phyloP scores from a whole-genome alignment of 2,329 filamentous ascomycete genomes.

The Fusarium sp. region DNA sequence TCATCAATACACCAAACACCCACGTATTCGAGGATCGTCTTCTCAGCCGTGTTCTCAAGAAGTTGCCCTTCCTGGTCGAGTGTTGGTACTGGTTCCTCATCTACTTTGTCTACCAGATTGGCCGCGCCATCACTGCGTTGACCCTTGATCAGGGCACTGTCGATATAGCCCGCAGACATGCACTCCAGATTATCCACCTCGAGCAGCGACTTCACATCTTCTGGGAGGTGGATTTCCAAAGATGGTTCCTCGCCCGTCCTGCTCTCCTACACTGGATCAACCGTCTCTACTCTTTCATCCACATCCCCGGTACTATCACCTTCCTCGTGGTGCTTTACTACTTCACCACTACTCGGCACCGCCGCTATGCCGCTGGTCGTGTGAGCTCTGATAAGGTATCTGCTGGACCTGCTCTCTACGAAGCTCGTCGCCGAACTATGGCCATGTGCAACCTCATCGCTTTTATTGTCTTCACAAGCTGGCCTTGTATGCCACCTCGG shows the following conservation, averaged over 20 bases:
- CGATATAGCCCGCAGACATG: constrained; percentile 77
- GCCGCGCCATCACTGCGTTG: constrained; percentile 78
- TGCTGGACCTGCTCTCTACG: constrained; percentile 65
- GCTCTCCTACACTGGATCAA: constrained; percentile 78
- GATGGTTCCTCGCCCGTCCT: constrained; percentile 65
- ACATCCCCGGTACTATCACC: constrained; percentile 82
- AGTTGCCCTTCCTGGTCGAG: constrained; percentile 80
- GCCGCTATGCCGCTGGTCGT: constrained; percentile 52
- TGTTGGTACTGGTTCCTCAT: constrained; percentile 84
- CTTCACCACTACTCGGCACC: constrained; percentile 75
- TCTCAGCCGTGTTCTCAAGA: constrained; percentile 68
- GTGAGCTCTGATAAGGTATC: constrained; percentile 50
- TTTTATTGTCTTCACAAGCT: constrained; percentile 73
- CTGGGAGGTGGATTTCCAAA: constrained; percentile 74
- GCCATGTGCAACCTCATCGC: constrained; percentile 73
- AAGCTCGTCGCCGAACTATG: constrained; percentile 71
- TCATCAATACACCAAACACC: constrained; percentile 54
- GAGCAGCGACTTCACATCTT: constrained; percentile 77
- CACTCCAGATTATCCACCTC: constrained; percentile 76
- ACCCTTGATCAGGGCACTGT: constrained; percentile 78
- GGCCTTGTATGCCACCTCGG: constrained; percentile 75
- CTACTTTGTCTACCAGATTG: constrained; percentile 85
- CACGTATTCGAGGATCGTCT: constrained; percentile 53
- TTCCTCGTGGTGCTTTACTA: constrained; percentile 77
- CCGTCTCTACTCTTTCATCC: constrained; percentile 82